These are phyloP conservation scores for Triglochin maritima DNA, from an alignment of 106 monocot genomes.

Conservation along the genomic window DNA sequence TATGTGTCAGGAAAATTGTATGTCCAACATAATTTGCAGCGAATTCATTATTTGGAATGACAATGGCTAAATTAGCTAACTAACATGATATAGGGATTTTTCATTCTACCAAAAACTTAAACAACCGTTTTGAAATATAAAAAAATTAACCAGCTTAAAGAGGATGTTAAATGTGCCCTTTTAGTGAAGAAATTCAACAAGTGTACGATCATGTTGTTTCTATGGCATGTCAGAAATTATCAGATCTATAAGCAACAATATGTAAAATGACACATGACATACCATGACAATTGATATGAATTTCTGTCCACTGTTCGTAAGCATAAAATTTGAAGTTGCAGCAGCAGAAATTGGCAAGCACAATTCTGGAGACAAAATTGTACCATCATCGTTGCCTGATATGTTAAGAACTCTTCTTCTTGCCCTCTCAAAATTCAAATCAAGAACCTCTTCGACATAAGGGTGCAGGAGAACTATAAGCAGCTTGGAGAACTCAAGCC, in stretches of 20 bases:
- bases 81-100: no score
- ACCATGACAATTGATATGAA: slow-evolving; percentile 84
- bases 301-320: slow-evolving; percentile 53
- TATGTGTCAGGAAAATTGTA: no score
- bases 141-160: background rate
- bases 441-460: slow-evolving; percentile 81
- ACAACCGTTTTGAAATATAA: background rate
- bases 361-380: slow-evolving; percentile 16
- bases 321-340: slow-evolving; percentile 45
- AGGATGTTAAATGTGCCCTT: background rate
- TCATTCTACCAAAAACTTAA: background rate
- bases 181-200: background rate
- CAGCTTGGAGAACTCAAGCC: slow-evolving; percentile 78
- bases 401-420: slow-evolving; percentile 59
- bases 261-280: slow-evolving; percentile 6
- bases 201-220: no score
- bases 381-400: slow-evolving; percentile 35
- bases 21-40: no score
- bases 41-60: no score
- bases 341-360: slow-evolving; percentile 33
- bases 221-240: no score
- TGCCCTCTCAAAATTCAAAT: slow-evolving; percentile 79
- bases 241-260: no score
- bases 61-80: no score
- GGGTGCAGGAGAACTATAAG: slow-evolving; percentile 73